phyloP scores from a whole-genome alignment of 495 filamentous ascomycete species.

The Hyaloscypha variabilis region DNA sequence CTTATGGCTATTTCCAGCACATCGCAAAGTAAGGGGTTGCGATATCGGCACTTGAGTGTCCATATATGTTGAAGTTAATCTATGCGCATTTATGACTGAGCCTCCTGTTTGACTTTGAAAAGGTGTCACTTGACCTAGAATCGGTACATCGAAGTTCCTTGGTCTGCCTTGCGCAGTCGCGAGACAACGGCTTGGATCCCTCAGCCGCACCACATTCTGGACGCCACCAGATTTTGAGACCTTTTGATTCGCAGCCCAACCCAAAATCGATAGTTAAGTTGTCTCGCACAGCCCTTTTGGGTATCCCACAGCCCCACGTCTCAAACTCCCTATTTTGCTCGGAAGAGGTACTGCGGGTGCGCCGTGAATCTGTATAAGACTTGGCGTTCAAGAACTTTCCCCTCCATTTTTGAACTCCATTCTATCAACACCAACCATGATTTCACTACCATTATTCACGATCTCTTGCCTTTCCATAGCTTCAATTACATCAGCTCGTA shows the following conservation, averaged over 20 bases:
- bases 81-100: not conserved
- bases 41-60: not conserved
- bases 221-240: slow-evolving; percentile 7
- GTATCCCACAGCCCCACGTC: not conserved
- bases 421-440: not conserved
- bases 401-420: not conserved
- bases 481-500: not conserved
- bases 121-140: not conserved
- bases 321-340: not conserved
- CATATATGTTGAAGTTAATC: not conserved
- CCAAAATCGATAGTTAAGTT: not conserved
- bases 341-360: not conserved
- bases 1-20: not conserved
- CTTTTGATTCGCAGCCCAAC: not conserved
- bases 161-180: not conserved
- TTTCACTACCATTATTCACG: not conserved
- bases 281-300: slow-evolving; percentile 12
- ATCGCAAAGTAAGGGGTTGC: not conserved
- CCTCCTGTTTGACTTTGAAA: not conserved
- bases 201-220: slow-evolving; percentile 7
- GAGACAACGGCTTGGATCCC: not conserved
- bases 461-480: slow-evolving; percentile 2
- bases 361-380: slow-evolving; percentile 1
- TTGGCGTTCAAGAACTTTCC: not conserved
- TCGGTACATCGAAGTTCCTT: not conserved